Evolutionary conservation across 2,329 filamentous ascomycete species (phyloP).

Genomic region (Chrysosporium keratinophilum): DNA sequence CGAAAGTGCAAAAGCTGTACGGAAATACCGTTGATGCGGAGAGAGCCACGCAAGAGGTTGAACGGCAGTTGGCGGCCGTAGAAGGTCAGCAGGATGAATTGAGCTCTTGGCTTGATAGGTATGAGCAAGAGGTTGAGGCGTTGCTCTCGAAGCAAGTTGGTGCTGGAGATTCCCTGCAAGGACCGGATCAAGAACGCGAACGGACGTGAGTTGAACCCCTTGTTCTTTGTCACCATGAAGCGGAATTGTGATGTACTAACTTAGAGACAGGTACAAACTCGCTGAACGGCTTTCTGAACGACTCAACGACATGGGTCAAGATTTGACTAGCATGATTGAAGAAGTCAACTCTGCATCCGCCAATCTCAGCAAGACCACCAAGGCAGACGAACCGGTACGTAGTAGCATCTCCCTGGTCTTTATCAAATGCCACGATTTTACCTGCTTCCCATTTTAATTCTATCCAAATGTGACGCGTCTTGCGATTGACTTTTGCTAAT

Average conservation of each 20-base stretch:
- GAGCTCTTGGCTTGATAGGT: conserved; percentile 75
- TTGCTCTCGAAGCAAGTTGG: conserved; percentile 72
- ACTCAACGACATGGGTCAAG: conserved; percentile 86
- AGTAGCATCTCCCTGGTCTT: conserved; percentile 32
- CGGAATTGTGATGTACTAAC: neutral
- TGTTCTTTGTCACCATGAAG: neutral
- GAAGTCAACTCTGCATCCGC: conserved; percentile 93
- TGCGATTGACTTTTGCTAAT: too few species aligned
- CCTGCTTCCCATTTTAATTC: too few species aligned
- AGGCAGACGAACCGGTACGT: conserved; percentile 76
- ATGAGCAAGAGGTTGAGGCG: conserved; percentile 83
- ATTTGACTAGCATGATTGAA: conserved; percentile 91
- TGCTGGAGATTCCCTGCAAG: conserved; percentile 64
- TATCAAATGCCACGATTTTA: too few species aligned
- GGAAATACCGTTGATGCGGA: conserved; percentile 88
- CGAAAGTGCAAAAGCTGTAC: conserved; percentile 90
- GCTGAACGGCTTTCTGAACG: conserved; percentile 87
- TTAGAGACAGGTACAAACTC: conserved; percentile 57
- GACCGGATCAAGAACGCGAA: conserved; percentile 91
- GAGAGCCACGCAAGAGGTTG: conserved; percentile 83
- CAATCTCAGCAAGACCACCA: conserved; percentile 76
- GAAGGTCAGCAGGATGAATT: conserved; percentile 91
- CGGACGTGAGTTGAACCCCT: conserved; percentile 53
- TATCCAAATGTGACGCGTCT: too few species aligned
- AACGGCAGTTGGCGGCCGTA: conserved; percentile 77